These are phyloP conservation scores for Gardenia jasminoides DNA, from an alignment of 257 asterid species.

Conservation along the genomic window DNA sequence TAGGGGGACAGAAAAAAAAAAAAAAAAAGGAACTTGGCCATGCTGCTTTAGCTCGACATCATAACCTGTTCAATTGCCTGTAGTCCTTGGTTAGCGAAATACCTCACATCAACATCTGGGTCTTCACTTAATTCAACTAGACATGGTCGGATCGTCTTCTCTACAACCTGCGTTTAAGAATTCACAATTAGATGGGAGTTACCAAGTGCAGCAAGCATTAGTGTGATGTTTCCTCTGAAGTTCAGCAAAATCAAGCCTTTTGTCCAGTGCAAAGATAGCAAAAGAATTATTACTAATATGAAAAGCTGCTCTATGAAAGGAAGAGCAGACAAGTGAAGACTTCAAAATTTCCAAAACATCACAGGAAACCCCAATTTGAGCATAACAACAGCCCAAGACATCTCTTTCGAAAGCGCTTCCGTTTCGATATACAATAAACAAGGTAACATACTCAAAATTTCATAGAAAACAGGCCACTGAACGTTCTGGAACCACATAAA, in stretches of 20 bases:
- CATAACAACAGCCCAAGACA: neutral
- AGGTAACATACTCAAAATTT: neutral
- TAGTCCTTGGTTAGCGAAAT: constrained; percentile 78
- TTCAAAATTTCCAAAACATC: neutral
- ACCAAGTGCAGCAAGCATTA: neutral
- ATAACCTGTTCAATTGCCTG: constrained; percentile 65
- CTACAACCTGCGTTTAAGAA: constrained; percentile 61
- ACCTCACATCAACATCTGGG: constrained; percentile 91
- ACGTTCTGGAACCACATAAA: neutral
- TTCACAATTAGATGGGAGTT: neutral
- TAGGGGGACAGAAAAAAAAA: too few relatives aligned
- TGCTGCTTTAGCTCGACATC: constrained; percentile 53
- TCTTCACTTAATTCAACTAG: constrained; percentile 86
- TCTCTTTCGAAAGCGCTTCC: neutral
- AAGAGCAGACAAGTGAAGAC: neutral
- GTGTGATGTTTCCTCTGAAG: neutral
- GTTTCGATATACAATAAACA: neutral
- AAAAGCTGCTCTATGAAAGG: neutral
- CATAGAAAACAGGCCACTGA: neutral
- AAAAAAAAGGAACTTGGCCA: neutral
- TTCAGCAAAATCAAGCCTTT: neutral
- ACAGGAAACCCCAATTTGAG: neutral
- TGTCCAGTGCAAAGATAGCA: neutral
- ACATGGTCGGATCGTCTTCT: constrained; percentile 69
- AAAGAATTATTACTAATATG: neutral